These are phyloP conservation scores for Bretziella fagacearum DNA, from an alignment of 2,329 filamentous ascomycete species.

Conservation along the genomic window DNA sequence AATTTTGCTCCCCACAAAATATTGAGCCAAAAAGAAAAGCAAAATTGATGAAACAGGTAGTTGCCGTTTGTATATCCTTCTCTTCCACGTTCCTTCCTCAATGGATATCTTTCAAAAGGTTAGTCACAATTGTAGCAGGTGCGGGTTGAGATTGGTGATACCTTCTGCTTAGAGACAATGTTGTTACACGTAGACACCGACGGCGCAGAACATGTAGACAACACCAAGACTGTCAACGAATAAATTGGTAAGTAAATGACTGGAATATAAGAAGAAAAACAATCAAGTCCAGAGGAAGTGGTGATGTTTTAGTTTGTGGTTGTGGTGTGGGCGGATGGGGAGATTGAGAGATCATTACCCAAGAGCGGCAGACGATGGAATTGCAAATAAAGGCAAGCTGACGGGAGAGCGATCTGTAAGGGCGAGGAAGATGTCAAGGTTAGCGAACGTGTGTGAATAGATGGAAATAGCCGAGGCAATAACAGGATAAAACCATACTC, in stretches of 20 bases:
- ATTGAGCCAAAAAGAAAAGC: background rate
- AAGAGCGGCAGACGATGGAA: constrained; percentile 77
- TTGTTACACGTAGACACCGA: constrained; percentile 89
- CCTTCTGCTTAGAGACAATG: background rate
- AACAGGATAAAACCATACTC: constrained; percentile 39
- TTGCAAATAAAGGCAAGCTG: constrained; percentile 59
- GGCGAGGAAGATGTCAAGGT: background rate
- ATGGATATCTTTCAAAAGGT: background rate
- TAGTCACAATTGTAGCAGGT: constrained; percentile 13
- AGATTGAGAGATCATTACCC: constrained; percentile 44
- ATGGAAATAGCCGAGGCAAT: too few species aligned
- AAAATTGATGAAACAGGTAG: background rate
- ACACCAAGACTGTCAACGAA: constrained; percentile 69
- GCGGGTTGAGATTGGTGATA: background rate
- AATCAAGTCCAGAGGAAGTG: background rate
- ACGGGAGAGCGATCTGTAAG: constrained; percentile 58
- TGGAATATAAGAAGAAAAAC: background rate
- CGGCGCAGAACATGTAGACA: constrained; percentile 97
- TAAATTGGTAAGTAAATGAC: constrained; percentile 1
- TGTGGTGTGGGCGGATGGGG: background rate
- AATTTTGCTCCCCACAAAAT: constrained; percentile 16
- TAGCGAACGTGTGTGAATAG: background rate
- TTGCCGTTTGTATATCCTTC: constrained; percentile 20
- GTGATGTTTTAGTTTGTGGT: too few species aligned
- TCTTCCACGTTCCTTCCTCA: constrained; percentile 14